Conservation (phyloP, 495 filamentous ascomycete genomes). For the Penicillium riverlandense region DNA sequence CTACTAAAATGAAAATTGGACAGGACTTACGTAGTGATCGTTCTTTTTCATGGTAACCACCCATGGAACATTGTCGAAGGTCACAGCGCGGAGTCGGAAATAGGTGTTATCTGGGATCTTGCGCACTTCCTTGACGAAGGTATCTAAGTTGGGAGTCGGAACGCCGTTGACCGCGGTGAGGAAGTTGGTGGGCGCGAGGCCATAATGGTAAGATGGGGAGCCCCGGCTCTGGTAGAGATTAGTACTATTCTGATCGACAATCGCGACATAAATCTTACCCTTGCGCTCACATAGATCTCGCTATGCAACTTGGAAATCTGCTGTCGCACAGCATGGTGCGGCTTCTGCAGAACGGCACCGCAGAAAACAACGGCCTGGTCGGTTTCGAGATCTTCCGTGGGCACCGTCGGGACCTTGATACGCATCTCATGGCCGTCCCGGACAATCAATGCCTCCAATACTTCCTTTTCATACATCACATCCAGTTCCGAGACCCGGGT, state of each 20-base stretch:
- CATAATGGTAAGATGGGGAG: constrained; percentile 86
- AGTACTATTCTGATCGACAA: constrained; percentile 3
- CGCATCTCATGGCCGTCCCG: constrained; percentile 73
- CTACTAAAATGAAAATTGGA: neutral
- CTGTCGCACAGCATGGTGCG: constrained; percentile 93
- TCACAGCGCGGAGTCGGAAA: constrained; percentile 88
- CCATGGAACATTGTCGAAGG: constrained; percentile 97
- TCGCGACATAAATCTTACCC: constrained; percentile 40
- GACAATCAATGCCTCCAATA: constrained; percentile 80
- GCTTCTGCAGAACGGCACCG: constrained; percentile 85
- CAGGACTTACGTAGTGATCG: constrained; percentile 72
- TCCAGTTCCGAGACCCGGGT: constrained; percentile 90
- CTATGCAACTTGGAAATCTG: constrained; percentile 95
- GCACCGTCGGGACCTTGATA: constrained; percentile 76
- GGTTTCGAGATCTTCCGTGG: constrained; percentile 87
- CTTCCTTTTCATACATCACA: constrained; percentile 87
- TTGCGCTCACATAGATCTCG: constrained; percentile 90
- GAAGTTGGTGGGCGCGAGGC: constrained; percentile 93
- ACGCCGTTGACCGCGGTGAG: constrained; percentile 90
- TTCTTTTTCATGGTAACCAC: constrained; percentile 99
- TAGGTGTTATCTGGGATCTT: constrained; percentile 95
- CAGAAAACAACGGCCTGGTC: constrained; percentile 89
- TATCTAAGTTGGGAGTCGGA: constrained; percentile 69
- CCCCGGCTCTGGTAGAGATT: constrained; percentile 49
- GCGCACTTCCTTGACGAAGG: constrained; percentile 70